Base-by-base conservation (phyloP, 805 yeast genomes). In the Lipomyces yamanashiensis region DNA sequence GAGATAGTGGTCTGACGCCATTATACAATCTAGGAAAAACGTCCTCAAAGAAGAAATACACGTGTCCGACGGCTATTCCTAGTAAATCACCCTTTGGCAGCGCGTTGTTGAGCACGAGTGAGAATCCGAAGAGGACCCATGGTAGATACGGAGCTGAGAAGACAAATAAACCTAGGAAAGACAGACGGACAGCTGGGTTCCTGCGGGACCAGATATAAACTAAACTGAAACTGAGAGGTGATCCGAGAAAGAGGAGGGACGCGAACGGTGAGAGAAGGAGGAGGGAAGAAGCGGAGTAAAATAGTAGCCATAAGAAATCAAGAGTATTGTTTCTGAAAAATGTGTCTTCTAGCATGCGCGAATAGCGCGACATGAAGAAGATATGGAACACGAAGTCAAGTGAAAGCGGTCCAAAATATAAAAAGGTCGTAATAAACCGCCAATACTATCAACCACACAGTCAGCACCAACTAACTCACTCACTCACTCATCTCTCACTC, bases 191-290 rank as follows among this genome's bases (percentile, higher is more conserved):
- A 41, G 77, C 77, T 2, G 84, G 83, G 62, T 79, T 77, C 19
- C 80, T 77, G 36, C 84, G 75, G 2, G 85, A 77, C 80, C 84
- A 79, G 36, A 84, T 73, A 67, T 81, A 84, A 8, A 79, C 70
- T 49, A 84, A 64, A 7, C 76, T 71, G 40, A 71, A 66, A 7
- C 76, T 59, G 34, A 85, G 73, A 19, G 77, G 71, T 1, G 76
- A 72, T 2, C 85, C 84, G 34, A 80, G 66, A 53, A 79, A 67
- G 34, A 72, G 71, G 17, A 79, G 54, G 33, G 75, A 71, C 40
- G 72, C 69, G 43, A 69, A 68, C n/a, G 78, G 70, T 59, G 76
- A 77, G 12, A 75, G 47, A 5, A 69, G 40, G 41, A 79, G 49
- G n/a, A 80, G 66, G 15, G 74, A 59, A 3, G 69, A 41, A 28